phyloP scores from a whole-genome alignment of 2,329 filamentous ascomycete genomes.

The Colletotrichum tabaci region DNA sequence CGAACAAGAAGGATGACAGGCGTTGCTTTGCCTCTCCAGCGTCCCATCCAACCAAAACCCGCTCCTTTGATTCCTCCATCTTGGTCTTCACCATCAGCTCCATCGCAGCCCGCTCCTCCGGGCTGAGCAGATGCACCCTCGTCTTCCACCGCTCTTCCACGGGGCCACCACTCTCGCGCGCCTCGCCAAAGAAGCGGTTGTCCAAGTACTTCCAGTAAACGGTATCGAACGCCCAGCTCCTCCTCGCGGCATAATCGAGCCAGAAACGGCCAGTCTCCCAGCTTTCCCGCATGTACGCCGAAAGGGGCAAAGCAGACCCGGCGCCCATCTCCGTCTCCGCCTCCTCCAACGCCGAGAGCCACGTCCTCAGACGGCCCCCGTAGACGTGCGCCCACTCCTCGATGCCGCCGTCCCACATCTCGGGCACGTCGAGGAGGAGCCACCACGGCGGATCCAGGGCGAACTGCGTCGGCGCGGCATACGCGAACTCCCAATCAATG shows the following conservation, averaged over 20 bases:
- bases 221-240: constrained; percentile 56
- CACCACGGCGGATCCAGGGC: constrained; percentile 55
- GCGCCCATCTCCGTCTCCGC: constrained; percentile 46
- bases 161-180: constrained; percentile 42
- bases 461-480: constrained; percentile 44
- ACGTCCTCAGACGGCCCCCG: constrained; percentile 51
- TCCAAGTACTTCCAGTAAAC: constrained; percentile 56
- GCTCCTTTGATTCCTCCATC: constrained; percentile 41
- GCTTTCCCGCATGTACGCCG: constrained; percentile 53
- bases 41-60: too few species aligned
- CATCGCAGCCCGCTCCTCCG: constrained; percentile 45
- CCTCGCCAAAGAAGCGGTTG: constrained; percentile 50
- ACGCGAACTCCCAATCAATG: constrained; percentile 37
- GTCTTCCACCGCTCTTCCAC: constrained; percentile 17
- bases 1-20: too few species aligned
- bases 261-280: constrained; percentile 53
- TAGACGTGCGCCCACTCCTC: constrained; percentile 51
- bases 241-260: constrained; percentile 54
- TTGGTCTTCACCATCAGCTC: constrained; percentile 47
- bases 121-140: constrained; percentile 45
- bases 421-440: constrained; percentile 52
- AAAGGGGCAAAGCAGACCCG: constrained; percentile 44
- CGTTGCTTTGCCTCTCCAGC: too few species aligned
- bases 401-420: constrained; percentile 51
- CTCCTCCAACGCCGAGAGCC: constrained; percentile 50